Evolutionary conservation across 1,284 basidiomycete species (phyloP).

Genomic region (Cerioporus squamosus): DNA sequence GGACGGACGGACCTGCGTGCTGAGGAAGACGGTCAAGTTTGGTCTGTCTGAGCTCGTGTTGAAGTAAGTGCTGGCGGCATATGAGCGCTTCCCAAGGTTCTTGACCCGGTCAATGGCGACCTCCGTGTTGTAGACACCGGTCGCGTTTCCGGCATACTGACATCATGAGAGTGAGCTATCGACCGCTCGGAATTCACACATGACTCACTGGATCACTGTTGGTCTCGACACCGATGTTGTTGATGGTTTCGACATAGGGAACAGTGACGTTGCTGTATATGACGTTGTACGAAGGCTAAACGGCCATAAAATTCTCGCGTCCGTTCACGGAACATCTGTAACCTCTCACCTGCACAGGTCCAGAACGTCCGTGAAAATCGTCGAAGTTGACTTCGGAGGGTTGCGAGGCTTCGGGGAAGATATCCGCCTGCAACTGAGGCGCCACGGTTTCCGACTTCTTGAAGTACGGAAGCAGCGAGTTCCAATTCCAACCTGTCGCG

Average conservation of each 20-base stretch:
- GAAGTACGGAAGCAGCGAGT: conserved; percentile 20
- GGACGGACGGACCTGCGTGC: conserved; percentile 8
- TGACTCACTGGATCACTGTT: conserved; percentile 28
- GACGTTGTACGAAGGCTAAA: conserved; percentile 25
- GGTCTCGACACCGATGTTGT: conserved; percentile 22
- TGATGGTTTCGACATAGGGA: conserved; percentile 23
- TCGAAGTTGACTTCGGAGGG: background rate
- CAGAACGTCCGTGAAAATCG: conserved; percentile 11
- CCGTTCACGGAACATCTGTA: conserved; percentile 4
- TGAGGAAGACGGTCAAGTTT: conserved; percentile 13
- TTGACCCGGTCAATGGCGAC: conserved; percentile 25
- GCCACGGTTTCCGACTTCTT: conserved; percentile 16
- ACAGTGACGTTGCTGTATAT: conserved; percentile 24
- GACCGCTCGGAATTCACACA: too few species aligned
- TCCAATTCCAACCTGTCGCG: conserved; percentile 19
- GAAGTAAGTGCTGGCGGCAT: conserved; percentile 28
- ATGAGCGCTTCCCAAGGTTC: conserved; percentile 26
- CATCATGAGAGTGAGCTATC: background rate
- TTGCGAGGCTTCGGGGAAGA: background rate
- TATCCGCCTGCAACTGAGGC: background rate
- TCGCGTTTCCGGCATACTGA: conserved; percentile 27
- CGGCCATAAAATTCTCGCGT: too few species aligned
- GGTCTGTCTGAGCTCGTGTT: conserved; percentile 6
- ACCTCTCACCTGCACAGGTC: conserved; percentile 17
- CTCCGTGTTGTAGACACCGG: conserved; percentile 26